A percentile compares a stretch with the other conserved stretches of the same genome.
These are phyloP conservation scores for Flaveria bidentis DNA, from an alignment of 129 eudicot species.

Conservation along the genomic window DNA sequence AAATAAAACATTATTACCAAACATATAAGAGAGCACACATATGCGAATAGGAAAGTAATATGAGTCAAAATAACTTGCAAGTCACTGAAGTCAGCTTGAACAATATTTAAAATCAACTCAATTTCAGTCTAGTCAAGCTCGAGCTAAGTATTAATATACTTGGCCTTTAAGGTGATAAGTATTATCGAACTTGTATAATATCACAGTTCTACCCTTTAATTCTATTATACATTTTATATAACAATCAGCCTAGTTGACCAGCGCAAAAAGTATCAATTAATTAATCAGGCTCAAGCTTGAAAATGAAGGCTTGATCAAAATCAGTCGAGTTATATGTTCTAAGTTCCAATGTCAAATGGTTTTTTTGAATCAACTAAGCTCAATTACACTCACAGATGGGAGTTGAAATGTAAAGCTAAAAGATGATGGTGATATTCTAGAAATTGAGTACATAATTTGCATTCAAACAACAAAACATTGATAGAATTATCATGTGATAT, in stretches of 20 bases:
- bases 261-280: background rate
- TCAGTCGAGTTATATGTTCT: background rate
- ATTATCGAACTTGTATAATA: background rate
- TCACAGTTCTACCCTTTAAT: background rate
- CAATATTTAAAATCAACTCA: background rate
- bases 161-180: background rate
- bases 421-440: background rate
- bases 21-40: background rate
- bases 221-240: background rate
- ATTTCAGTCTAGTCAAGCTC: background rate
- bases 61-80: background rate
- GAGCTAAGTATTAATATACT: background rate
- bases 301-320: background rate
- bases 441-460: conserved; percentile 15
- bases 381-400: background rate
- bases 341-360: background rate
- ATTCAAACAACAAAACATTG: conserved; percentile 13
- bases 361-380: background rate
- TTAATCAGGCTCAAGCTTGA: background rate
- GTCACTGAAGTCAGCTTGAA: background rate
- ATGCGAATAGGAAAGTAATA: background rate
- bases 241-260: background rate
- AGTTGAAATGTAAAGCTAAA: conserved; percentile 6
- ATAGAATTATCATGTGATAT: background rate
- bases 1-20: conserved; percentile 16